Base-by-base conservation (phyloP, 768 basidiomycete species). In the Inosperma sp. region DNA sequence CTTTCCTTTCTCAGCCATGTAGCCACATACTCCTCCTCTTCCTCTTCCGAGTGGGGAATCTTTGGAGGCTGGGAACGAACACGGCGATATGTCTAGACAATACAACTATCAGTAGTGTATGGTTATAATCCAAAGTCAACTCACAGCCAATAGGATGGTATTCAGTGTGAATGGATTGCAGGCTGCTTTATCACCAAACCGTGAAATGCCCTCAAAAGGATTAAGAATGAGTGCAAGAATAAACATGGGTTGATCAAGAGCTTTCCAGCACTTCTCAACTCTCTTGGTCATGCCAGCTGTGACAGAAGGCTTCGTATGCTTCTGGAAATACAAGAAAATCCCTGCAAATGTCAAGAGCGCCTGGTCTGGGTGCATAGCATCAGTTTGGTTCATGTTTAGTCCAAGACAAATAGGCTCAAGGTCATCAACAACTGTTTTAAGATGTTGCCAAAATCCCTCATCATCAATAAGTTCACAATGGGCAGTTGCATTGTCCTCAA, bases 231-330 rank as follows among this genome's bases (percentile, higher is more conserved):
- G 52, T 0, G 63, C 55, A 9, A 65, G 33, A 3, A 66, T 14
- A 46, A 67, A 67, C 48, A 67, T 58, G 3, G 57, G 58, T 46
- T 68, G 65, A 42, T 68, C 64, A 13, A 61, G 56, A 4, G 62
- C 64, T 36, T 61, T 64, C 62, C 65, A 68, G 4, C 56, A 55
- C 50, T 65, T 66, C 40, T 68, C 60, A 16, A 68, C 52, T 21
- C 60, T 37, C 17, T 48, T 59, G 12, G 26, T 50, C 60, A 68
- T 66, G 4, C 58, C 52, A 4, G 39, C 34, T 25, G 58, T 52
- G 13, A 67, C 55, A 2, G 47, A 19, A 1, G 3, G 54, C 5
- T 63, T 62, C 3, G 54, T 34, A 39, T 66, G 65, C 22, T 59
- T 56, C 35, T 57, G 33, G 34, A 66, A 66, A 54, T 62, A 59